phyloP scores from a whole-genome alignment of 352 stramenopile species.

The Phytophthora sp. region DNA sequence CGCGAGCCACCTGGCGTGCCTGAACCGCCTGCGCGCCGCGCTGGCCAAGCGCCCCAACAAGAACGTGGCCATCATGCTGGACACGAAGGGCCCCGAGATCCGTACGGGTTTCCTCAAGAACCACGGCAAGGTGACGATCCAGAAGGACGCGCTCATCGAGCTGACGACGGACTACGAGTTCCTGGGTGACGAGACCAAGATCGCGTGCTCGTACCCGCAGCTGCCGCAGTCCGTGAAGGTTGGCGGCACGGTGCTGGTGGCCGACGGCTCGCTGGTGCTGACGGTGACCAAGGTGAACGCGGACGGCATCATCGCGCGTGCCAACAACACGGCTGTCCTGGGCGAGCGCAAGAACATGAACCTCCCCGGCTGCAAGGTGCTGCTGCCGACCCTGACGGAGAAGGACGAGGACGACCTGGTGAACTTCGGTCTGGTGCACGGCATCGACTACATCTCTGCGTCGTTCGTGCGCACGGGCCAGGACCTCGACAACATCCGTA shows the following conservation, averaged over 20 bases:
- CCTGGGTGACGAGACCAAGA: conserved; percentile 9
- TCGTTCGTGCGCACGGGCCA: conserved; percentile 97
- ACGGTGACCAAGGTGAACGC: conserved; percentile 82
- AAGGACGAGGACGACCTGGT: conserved; percentile 93
- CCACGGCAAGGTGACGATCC: conserved; percentile 50
- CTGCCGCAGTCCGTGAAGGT: conserved; percentile 16
- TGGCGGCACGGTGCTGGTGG: conserved; percentile 92
- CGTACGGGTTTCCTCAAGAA: conserved; percentile 80
- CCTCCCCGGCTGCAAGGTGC: conserved; percentile 89
- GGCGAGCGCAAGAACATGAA: conserved; percentile 97
- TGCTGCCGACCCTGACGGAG: conserved; percentile 89
- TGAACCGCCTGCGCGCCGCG: conserved; percentile 59
- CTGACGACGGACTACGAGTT: conserved; percentile 54
- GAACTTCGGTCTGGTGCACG: conserved; percentile 94
- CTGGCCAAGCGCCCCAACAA: conserved; percentile 64
- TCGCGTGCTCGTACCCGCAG: conserved; percentile 17
- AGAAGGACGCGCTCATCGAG: conserved; percentile 56
- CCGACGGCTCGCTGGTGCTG: conserved; percentile 93
- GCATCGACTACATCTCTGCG: conserved; percentile 97
- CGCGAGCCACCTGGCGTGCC: conserved; percentile 75
- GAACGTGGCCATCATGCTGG: conserved; percentile 91
- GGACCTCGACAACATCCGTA: conserved; percentile 96
- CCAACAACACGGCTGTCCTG: conserved; percentile 83
- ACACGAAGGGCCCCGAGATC: conserved; percentile 97
- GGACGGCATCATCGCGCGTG: conserved; percentile 60